Conservation (phyloP, 768 basidiomycete genomes). For the Guyanaporus albipodus region DNA sequence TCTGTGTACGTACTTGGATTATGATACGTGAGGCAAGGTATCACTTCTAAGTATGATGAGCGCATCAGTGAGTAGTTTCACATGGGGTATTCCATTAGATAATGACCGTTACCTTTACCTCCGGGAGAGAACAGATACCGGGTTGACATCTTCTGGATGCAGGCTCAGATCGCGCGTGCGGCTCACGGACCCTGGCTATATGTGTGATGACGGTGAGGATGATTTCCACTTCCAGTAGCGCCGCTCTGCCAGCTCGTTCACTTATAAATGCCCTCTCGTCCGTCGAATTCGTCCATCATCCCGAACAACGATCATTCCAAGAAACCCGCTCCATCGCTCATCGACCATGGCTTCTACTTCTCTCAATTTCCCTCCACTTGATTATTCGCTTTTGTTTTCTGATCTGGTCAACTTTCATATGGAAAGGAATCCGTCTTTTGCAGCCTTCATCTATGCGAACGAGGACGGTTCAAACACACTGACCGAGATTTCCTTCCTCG, state of each 20-base stretch:
- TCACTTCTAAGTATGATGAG: no score
- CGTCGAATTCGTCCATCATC: no score
- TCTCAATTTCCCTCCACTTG: slow-evolving; percentile 21
- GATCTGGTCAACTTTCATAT: slow-evolving; percentile 26
- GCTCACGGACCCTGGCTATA: background rate
- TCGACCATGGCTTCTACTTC: slow-evolving; percentile 1
- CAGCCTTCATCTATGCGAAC: slow-evolving; percentile 17
- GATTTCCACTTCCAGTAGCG: background rate
- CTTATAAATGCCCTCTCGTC: background rate
- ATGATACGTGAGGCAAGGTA: no score
- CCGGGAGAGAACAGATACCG: no score
- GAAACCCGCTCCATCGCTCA: background rate
- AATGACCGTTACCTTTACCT: no score
- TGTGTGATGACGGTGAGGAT: background rate
- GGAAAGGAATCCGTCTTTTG: slow-evolving; percentile 22
- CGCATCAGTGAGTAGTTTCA: no score
- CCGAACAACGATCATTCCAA: background rate
- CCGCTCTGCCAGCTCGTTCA: background rate
- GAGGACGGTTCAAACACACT: slow-evolving; percentile 4
- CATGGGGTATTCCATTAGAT: no score
- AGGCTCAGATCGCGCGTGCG: background rate
- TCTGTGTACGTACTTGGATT: no score
- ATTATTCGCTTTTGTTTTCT: slow-evolving; percentile 20
- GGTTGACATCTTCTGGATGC: no score
- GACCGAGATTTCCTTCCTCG: slow-evolving; percentile 24